phyloP scores from a whole-genome alignment of 2,329 filamentous ascomycete genomes.

The Colletotrichum sp. region DNA sequence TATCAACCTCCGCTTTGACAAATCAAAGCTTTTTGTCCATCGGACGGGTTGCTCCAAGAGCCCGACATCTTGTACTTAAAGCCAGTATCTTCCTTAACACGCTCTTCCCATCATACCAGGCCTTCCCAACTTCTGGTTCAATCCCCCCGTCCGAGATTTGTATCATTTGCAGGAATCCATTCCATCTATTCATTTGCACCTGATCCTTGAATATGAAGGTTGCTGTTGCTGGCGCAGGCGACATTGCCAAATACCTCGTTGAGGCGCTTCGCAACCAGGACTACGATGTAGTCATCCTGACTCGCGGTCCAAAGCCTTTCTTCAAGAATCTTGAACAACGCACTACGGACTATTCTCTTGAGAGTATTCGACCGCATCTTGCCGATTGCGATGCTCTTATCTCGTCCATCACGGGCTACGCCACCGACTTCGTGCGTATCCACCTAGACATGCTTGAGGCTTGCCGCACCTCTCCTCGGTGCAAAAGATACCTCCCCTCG shows the following conservation, averaged over 20 bases:
- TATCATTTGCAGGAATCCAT: rapidly evolving
- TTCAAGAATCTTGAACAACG: neutral
- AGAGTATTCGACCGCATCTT: neutral
- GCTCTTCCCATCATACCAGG: neutral
- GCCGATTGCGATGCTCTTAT: neutral
- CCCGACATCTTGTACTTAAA: neutral
- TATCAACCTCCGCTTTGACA: neutral
- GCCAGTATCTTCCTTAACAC: neutral
- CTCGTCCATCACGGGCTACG: neutral
- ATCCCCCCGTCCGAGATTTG: neutral
- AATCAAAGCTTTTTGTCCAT: neutral
- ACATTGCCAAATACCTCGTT: neutral
- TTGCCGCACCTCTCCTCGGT: neutral
- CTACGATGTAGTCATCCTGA: neutral
- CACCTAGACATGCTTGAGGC: neutral
- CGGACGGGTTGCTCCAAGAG: neutral
- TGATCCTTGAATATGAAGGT: neutral
- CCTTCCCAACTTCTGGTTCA: neutral
- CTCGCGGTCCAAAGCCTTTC: neutral
- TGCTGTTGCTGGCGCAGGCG: neutral
- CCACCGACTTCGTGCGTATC: neutral
- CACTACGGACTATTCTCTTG: neutral
- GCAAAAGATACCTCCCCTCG: neutral
- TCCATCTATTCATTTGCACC: rapidly evolving
- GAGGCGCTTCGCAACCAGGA: neutral